Conservation (phyloP, 257 asterid genomes). For the Thymus quinquecostatus region DNA sequence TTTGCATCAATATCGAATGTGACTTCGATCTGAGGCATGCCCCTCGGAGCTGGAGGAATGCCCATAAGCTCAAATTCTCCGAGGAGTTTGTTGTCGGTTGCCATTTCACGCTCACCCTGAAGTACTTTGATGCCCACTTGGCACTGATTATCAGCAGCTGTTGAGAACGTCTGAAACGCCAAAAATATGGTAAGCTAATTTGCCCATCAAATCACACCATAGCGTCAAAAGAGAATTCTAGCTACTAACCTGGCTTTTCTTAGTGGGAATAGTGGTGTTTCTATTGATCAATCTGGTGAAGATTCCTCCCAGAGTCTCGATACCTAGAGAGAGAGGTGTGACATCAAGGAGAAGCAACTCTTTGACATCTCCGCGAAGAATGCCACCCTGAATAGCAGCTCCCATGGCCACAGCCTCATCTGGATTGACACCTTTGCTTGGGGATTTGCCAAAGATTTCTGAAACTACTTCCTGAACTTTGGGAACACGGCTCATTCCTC, state of each 20-base stretch:
- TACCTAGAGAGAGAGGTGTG: slow-evolving; percentile 76
- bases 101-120: slow-evolving; percentile 80
- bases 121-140: slow-evolving; percentile 72
- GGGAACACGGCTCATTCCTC: slow-evolving; percentile 82
- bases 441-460: slow-evolving; percentile 72
- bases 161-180: slow-evolving; percentile 54
- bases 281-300: slow-evolving; percentile 72
- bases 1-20: slow-evolving; percentile 76
- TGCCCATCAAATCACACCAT: not conserved
- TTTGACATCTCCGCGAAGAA: slow-evolving; percentile 71
- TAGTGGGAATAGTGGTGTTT: slow-evolving; percentile 76
- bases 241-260: slow-evolving; percentile 66
- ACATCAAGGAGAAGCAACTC: slow-evolving; percentile 79
- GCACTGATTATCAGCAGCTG: slow-evolving; percentile 77
- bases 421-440: slow-evolving; percentile 83
- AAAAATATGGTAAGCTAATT: not conserved
- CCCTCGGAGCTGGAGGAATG: slow-evolving; percentile 74
- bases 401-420: slow-evolving; percentile 90
- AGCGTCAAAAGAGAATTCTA: not conserved
- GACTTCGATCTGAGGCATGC: slow-evolving; percentile 72
- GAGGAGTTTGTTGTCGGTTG: slow-evolving; percentile 56
- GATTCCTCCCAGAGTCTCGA: slow-evolving; percentile 76
- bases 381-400: slow-evolving; percentile 82
- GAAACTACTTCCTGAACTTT: slow-evolving; percentile 75
- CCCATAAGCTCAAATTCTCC: slow-evolving; percentile 76